Percentiles rank a stretch among this genome's conserved stretches.
Conservation (phyloP, 768 basidiomycete genomes). For the Macrolepiota albuminosa region DNA sequence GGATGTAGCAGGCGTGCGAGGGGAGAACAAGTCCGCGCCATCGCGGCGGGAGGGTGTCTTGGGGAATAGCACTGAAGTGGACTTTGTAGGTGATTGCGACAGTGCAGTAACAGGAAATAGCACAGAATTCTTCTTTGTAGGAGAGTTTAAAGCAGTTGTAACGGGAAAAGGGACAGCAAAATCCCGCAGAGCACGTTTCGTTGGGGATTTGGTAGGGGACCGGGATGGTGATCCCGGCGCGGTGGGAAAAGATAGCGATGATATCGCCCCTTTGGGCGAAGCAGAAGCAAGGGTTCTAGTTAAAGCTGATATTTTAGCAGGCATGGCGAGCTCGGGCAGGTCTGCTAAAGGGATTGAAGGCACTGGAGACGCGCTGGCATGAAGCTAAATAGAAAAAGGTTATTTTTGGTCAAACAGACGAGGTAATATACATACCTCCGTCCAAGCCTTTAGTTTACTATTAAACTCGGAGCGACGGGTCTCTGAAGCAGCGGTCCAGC, state of each 20-base stretch:
- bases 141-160: slow-evolving; percentile 2
- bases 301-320: slow-evolving; percentile 58
- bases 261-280: slow-evolving; percentile 57
- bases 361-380: slow-evolving; percentile 34
- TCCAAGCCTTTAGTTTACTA: slow-evolving; percentile 61
- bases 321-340: slow-evolving; percentile 52
- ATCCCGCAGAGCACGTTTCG: slow-evolving; percentile 27
- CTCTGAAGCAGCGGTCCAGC: slow-evolving; percentile 75
- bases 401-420: not conserved
- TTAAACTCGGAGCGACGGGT: slow-evolving; percentile 53
- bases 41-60: slow-evolving; percentile 59
- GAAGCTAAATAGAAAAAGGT: slow-evolving; percentile 37
- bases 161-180: slow-evolving; percentile 11
- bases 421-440: slow-evolving; percentile 38
- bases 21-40: slow-evolving; percentile 34
- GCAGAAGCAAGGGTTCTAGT: slow-evolving; percentile 69
- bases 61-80: slow-evolving; percentile 42
- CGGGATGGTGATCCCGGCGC: slow-evolving; percentile 36
- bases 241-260: slow-evolving; percentile 34
- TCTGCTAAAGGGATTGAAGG: slow-evolving; percentile 63
- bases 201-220: slow-evolving; percentile 34
- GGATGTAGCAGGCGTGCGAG: slow-evolving; percentile 41
- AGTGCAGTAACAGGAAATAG: not conserved
- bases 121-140: slow-evolving; percentile 7
- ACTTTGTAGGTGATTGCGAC: slow-evolving; percentile 12